Percentiles rank a stretch among this genome's conserved stretches.
Conservation (phyloP, 2,329 filamentous ascomycete genomes). For the Fusarium buxicola region DNA sequence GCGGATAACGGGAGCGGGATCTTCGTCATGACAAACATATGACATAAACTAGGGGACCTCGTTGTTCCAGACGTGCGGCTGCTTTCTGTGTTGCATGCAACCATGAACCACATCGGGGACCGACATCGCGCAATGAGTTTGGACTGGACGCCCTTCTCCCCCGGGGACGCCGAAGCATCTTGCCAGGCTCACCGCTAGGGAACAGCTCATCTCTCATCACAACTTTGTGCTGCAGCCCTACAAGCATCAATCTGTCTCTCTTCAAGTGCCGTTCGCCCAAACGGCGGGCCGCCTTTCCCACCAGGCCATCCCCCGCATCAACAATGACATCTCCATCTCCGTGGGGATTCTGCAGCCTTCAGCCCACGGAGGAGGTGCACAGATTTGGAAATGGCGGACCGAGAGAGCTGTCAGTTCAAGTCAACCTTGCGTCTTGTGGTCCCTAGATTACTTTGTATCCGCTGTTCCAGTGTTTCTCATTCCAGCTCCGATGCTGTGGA, state of each 20-base stretch:
- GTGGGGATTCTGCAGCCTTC: conserved; percentile 18
- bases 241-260: too few relatives aligned
- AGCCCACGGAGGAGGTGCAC: conserved; percentile 34
- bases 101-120: conserved; percentile 17
- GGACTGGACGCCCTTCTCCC: conserved; percentile 31
- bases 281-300: conserved; percentile 13
- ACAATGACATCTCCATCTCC: background rate
- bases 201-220: conserved; percentile 16
- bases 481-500: conserved; percentile 37
- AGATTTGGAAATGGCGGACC: conserved; percentile 37
- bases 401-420: conserved; percentile 22
- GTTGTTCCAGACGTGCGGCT: conserved; percentile 18
- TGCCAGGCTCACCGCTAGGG: conserved; percentile 44
- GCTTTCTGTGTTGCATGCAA: conserved; percentile 22
- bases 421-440: conserved; percentile 18
- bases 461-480: conserved; percentile 7
- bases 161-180: conserved; percentile 41
- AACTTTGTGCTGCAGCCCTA: conserved; percentile 43
- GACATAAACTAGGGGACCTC: conserved; percentile 13
- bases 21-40: background rate
- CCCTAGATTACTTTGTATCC: background rate
- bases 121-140: conserved; percentile 24
- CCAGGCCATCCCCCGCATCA: conserved; percentile 10
- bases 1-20: background rate
- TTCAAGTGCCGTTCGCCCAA: conserved; percentile 23